Evolutionary conservation across 192 early-diverging fungal species (phyloP), one percentile per base, ranked within the genome.

Genomic region (Gaertneriomyces sp.): DNA sequence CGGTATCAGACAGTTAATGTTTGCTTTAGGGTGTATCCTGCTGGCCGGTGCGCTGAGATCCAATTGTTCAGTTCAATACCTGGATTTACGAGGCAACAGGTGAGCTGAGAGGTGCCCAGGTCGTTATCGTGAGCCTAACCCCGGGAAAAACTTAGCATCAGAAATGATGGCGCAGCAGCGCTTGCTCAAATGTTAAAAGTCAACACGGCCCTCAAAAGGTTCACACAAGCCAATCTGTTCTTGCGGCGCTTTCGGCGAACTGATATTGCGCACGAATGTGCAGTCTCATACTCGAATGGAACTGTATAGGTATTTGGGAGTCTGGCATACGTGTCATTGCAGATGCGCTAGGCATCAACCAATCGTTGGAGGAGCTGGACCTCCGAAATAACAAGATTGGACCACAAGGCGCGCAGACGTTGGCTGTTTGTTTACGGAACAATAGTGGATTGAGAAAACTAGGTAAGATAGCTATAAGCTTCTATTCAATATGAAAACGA

Each of bases 281-380:
- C 43, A 75, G 74, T 53, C 63, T 85, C 33, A 55, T 75, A 8
- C 64, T 85, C 9, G 84, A 85, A 66, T 85, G 84, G 84, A 85
- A 85, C 63, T 83, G 81, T 72, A 72, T 85, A 17, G 84, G 84
- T 4, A 79, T 85, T 49, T 85, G 84, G 84, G 79, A 85, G 42
- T 61, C 73, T 16, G 81, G 81, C 20, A 46, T 81, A 6, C 73
- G 72, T 42, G 75, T 81, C 5, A 17, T 85, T 4, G 78, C 77
- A 5, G 84, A 85, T 59, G 81, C 79, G 14, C 62, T 85, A 1
- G 57, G 78, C 12, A 69, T 83, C 56, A 85, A 85, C 60, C 69
- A 80, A 54, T 70, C 65, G 0, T 47, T 85, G 41, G 60, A 73
- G 51, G 59, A 75, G 8, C 66, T 85, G 40, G 84, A 85, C 63